A percentile compares a stretch with the other conserved stretches of the same genome.
phyloP scores from a whole-genome alignment of 1,284 basidiomycete genomes.

The Boletus sp. region DNA sequence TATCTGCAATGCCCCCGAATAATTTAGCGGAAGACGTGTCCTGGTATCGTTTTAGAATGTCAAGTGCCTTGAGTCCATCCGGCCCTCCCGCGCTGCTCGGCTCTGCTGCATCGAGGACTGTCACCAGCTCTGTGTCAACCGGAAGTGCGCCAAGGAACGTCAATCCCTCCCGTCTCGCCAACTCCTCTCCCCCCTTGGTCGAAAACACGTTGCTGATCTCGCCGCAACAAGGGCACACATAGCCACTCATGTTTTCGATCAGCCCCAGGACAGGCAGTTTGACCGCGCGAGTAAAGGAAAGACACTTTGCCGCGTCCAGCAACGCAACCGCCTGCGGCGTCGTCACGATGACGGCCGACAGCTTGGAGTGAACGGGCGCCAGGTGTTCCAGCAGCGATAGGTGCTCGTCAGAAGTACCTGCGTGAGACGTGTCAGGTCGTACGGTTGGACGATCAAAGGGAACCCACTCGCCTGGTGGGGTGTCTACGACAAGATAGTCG shows the following conservation, averaged over 20 bases:
- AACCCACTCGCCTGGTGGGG: slow-evolving; percentile 82
- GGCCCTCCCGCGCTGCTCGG: slow-evolving; percentile 22
- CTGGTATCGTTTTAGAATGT: slow-evolving; percentile 57
- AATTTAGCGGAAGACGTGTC: slow-evolving; percentile 64
- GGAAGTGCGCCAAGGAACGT: slow-evolving; percentile 90
- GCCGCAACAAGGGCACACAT: slow-evolving; percentile 94
- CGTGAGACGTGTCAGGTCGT: slow-evolving; percentile 15
- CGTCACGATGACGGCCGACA: slow-evolving; percentile 90
- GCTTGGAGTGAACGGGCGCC: slow-evolving; percentile 78
- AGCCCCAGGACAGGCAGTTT: slow-evolving; percentile 90
- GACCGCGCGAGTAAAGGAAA: slow-evolving; percentile 92
- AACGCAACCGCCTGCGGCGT: slow-evolving; percentile 98
- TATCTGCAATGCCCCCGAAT: slow-evolving; percentile 57
- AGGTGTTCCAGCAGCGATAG: slow-evolving; percentile 94
- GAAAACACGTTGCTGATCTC: slow-evolving; percentile 97
- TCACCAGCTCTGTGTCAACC: slow-evolving; percentile 92
- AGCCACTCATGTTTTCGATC: slow-evolving; percentile 99
- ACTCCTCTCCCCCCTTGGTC: slow-evolving; percentile 87
- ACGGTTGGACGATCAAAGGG: slow-evolving; percentile 1
- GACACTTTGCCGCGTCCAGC: slow-evolving; percentile 93
- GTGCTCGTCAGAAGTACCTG: slow-evolving; percentile 98
- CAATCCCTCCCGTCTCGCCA: slow-evolving; percentile 78
- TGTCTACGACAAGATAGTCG: slow-evolving; percentile 97
- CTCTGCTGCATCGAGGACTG: slow-evolving; percentile 78
- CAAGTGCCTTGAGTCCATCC: slow-evolving; percentile 42